These are phyloP conservation scores for Neurospora sp. DNA, from an alignment of 2,329 filamentous ascomycete genomes.

Conservation along the genomic window DNA sequence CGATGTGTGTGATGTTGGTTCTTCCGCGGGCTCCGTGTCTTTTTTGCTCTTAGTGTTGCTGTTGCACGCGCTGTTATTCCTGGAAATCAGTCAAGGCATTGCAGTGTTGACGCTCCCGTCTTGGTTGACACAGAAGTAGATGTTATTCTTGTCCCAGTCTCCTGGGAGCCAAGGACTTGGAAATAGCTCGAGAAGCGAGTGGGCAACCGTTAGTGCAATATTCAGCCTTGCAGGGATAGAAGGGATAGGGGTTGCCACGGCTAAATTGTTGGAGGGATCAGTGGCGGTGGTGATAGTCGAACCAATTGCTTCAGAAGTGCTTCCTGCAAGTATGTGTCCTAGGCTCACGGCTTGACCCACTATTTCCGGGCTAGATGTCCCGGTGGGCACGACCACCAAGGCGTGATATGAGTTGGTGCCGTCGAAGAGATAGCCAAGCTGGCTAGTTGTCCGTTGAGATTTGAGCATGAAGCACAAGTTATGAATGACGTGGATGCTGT, in stretches of 20 bases:
- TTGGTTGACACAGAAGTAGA: background rate
- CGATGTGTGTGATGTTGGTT: no score
- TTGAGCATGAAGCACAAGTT: background rate
- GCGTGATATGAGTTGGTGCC: background rate
- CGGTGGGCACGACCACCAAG: background rate
- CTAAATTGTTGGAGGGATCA: no score
- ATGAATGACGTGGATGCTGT: background rate
- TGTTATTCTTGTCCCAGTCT: background rate
- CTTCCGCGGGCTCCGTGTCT: no score
- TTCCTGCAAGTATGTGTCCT: no score
- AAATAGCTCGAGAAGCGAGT: background rate
- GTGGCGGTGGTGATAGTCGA: no score
- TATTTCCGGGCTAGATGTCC: background rate
- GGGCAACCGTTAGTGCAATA: background rate
- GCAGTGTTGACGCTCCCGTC: no score
- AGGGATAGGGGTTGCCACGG: no score
- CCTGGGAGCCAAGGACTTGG: background rate
- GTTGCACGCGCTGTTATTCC: background rate
- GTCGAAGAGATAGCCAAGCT: background rate
- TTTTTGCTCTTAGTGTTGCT: no score
- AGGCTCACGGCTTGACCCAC: background rate
- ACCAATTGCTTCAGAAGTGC: no score
- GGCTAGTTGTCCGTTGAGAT: background rate
- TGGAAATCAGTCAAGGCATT: background rate
- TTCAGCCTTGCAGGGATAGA: background rate